Conservation (phyloP, 805 yeast genomes). For the Lipomyces sp. region DNA sequence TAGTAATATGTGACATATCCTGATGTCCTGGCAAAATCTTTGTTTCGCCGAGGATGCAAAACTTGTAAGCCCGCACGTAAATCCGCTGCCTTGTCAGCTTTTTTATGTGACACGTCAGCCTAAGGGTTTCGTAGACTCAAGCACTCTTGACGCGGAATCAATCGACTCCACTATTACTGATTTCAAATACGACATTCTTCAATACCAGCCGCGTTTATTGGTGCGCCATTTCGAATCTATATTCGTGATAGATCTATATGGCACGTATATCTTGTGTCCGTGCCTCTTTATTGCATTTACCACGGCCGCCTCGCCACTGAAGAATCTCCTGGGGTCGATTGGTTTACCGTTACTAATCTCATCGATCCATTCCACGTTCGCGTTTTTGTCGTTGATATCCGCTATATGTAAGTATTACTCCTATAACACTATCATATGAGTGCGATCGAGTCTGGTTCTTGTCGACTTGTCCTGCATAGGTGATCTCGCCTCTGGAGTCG, state of each 20-base stretch:
- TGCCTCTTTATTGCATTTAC: conserved; percentile 9
- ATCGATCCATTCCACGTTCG: not conserved
- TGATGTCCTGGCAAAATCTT: not conserved
- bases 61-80: not conserved
- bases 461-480: not conserved
- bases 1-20: not conserved
- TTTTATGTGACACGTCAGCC: not conserved
- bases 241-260: not conserved
- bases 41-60: too few species aligned
- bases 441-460: not conserved
- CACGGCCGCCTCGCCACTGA: conserved; percentile 8
- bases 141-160: not conserved
- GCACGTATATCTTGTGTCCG: conserved; percentile 4
- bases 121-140: not conserved
- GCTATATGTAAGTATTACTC: conserved; percentile 1
- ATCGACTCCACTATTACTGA: too few species aligned
- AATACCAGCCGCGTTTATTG: not conserved
- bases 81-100: not conserved
- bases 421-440: not conserved
- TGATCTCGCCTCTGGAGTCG: not conserved
- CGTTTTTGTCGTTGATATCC: not conserved
- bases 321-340: not conserved
- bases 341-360: not conserved
- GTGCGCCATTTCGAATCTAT: not conserved
- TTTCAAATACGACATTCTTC: too few species aligned